Percentiles rank a stretch among this genome's conserved stretches.
Evolutionary conservation across 2,329 filamentous ascomycete genomes (phyloP).

Genomic region (Hypoxylon sp.): DNA sequence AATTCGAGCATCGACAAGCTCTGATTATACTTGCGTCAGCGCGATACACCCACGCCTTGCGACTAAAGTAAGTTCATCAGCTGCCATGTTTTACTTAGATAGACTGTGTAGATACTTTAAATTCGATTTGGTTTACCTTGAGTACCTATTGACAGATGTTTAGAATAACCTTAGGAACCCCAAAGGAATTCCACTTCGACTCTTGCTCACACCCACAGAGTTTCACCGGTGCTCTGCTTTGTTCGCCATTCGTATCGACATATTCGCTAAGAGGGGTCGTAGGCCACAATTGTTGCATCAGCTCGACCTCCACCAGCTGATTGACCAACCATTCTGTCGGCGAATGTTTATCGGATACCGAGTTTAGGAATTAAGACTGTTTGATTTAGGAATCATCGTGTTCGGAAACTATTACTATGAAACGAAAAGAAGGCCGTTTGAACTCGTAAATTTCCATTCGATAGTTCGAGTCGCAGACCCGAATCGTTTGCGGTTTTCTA

Average conservation of each 20-base stretch:
- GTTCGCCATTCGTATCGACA: slow-evolving; percentile 5
- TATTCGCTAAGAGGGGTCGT: slow-evolving; percentile 13
- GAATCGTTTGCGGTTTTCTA: slow-evolving; percentile 20
- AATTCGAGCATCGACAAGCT: slow-evolving; percentile 10
- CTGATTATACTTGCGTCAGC: slow-evolving; percentile 19
- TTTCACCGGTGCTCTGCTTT: slow-evolving; percentile 8
- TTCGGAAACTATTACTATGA: slow-evolving; percentile 29
- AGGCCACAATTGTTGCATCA: slow-evolving; percentile 13
- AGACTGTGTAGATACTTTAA: too few species aligned
- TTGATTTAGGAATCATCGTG: slow-evolving; percentile 5
- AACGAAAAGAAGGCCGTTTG: slow-evolving; percentile 28
- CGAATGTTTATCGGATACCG: slow-evolving; percentile 8
- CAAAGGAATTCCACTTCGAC: slow-evolving; percentile 14
- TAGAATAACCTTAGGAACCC: slow-evolving; percentile 14
- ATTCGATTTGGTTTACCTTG: neutral
- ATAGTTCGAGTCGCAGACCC: slow-evolving; percentile 13
- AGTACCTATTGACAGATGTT: slow-evolving; percentile 17
- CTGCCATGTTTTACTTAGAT: slow-evolving; percentile 5
- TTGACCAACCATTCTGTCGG: slow-evolving; percentile 11
- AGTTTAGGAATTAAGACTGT: slow-evolving; percentile 2
- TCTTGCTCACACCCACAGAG: slow-evolving; percentile 16
- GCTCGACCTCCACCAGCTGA: slow-evolving; percentile 4
- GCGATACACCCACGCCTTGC: slow-evolving; percentile 16
- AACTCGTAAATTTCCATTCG: slow-evolving; percentile 21
- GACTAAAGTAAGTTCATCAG: slow-evolving; percentile 23